Base-by-base conservation (phyloP, 2,329 filamentous ascomycete genomes). In the Cytospora piceicola region DNA sequence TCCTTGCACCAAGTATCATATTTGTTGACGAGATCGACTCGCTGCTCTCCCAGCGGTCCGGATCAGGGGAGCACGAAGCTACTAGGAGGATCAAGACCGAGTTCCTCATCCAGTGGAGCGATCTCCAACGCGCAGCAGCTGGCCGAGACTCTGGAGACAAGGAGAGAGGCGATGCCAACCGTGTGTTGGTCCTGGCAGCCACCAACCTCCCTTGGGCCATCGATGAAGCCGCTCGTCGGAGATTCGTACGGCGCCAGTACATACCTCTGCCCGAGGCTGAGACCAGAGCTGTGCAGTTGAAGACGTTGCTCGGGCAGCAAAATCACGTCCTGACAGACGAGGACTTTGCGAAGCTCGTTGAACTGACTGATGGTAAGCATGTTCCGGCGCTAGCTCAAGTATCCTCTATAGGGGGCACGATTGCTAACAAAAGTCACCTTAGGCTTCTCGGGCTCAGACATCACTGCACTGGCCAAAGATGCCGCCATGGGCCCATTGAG, bases 11-110 rank as follows among this genome's bases (percentile, higher is more conserved):
- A 0, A 95, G 91, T 68, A 98, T 99, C 75, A 98, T 99, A 66
- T 99, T 99, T 71, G 93, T 99, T 5, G 95, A 99, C 73, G 95
- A 99, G 75, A 99, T 99, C 69, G 95, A 99, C 76, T 97, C 94
- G 0, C 81, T 99, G 0, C 83, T 99, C 0, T 96, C 93, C 0
- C 88, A 93, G 20, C 85, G 95, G 60, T 91, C 90, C 8, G 92
- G 92, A 0, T 89, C 89, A 3, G 90, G 92, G 1, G 95, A 98
- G 73, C 92, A 98, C 72, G 95, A 99, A 78, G 93, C 95, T 0
- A 96, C 93, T 0, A 85, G 94, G 65, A 87, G 95, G 63, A 96
- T 97, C 74, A 99, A 99, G 79, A 99, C 95, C 0, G 95, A 99
- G 74, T 99, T 99, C 72, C 80, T 99, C 34, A 97, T 99, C 32